A percentile compares a stretch with the other conserved stretches of the same genome.
Conservation (phyloP, 345 rosid species). For the Eutrema heterophyllum region DNA sequence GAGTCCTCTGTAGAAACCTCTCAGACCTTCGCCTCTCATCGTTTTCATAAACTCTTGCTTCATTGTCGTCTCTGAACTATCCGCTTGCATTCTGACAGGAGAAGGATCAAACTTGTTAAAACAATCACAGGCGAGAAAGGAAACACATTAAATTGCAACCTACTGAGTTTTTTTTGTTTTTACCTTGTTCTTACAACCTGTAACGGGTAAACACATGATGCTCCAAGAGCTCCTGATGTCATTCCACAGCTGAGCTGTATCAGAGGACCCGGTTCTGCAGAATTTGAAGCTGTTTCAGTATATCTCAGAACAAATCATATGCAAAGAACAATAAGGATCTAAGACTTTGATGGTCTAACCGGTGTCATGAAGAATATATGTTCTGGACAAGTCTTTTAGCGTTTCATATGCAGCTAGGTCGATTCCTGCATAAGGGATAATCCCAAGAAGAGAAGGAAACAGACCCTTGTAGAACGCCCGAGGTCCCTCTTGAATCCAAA, state of each 20-base stretch:
- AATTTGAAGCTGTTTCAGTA: constrained; percentile 2
- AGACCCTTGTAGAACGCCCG: constrained; percentile 96
- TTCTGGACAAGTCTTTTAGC: constrained; percentile 81
- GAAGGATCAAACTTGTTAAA: not conserved
- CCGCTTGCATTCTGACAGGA: constrained; percentile 87
- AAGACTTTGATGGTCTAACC: constrained; percentile 38
- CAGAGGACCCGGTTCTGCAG: constrained; percentile 80
- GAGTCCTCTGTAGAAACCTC: constrained; percentile 95
- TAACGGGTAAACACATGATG: constrained; percentile 92
- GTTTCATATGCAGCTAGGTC: constrained; percentile 96
- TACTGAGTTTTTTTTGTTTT: not conserved
- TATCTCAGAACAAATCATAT: not conserved
- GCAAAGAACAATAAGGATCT: not conserved
- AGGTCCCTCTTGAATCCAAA: constrained; percentile 90
- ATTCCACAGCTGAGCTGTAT: constrained; percentile 93
- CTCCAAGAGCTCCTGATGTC: constrained; percentile 88
- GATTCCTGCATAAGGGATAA: constrained; percentile 93
- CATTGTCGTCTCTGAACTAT: constrained; percentile 56
- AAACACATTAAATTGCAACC: not conserved
- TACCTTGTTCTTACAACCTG: constrained; percentile 99
- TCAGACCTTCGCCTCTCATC: constrained; percentile 60
- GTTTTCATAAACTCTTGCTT: constrained; percentile 88
- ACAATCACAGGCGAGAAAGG: not conserved
- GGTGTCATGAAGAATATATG: constrained; percentile 65
- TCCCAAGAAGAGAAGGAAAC: constrained; percentile 94